phyloP scores from a whole-genome alignment of 306 rosid species.

The Vicia villosa region DNA sequence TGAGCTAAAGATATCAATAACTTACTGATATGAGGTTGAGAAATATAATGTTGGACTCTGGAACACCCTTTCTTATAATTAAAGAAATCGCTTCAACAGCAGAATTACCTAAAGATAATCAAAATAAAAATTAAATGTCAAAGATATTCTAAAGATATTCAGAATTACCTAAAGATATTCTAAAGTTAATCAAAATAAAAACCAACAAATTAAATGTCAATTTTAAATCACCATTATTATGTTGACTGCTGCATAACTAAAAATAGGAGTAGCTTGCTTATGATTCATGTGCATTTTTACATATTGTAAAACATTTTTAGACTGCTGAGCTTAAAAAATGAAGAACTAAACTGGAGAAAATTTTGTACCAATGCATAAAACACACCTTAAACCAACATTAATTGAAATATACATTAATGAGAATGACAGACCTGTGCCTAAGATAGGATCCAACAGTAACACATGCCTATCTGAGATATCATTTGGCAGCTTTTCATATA shows the following conservation, averaged over 20 bases:
- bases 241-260: conserved; percentile 1
- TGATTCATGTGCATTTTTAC: background rate
- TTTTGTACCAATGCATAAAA: too few relatives aligned
- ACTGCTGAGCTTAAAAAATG: too few relatives aligned
- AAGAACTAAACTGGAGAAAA: too few relatives aligned
- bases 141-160: too few relatives aligned
- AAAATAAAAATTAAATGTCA: conserved; percentile 14
- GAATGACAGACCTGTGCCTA: conserved; percentile 88
- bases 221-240: background rate
- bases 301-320: too few relatives aligned
- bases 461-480: conserved; percentile 98
- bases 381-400: background rate
- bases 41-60: conserved; percentile 94
- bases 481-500: conserved; percentile 88
- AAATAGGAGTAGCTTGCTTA: background rate
- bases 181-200: conserved; percentile 16
- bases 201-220: conserved; percentile 12
- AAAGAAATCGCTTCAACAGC: conserved; percentile 93
- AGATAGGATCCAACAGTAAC: conserved; percentile 89
- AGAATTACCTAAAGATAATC: conserved; percentile 69
- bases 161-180: conserved; percentile 77
- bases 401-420: background rate
- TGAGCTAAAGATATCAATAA: conserved; percentile 16
- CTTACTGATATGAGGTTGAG: conserved; percentile 98
- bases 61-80: conserved; percentile 82